Evolutionary conservation across 2,329 filamentous ascomycete genomes (phyloP), one percentile per base, ranked within the genome.

Genomic region (Pestalotiopsis fici): DNA sequence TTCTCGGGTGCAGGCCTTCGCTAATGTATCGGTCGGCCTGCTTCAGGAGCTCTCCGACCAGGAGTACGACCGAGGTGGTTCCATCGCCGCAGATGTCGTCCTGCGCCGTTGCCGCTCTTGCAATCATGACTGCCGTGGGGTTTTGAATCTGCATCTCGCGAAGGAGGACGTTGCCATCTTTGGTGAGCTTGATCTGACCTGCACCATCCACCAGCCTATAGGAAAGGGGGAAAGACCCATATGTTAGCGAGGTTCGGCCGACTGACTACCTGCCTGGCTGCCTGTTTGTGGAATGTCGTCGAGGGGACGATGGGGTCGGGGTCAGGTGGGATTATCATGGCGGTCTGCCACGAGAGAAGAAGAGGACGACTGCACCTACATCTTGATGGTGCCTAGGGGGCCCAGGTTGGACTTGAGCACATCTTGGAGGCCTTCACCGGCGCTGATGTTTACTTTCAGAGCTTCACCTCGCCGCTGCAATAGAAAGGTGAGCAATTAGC

Each of bases 71-170:
- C 59, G 94, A 98, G 55, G 96, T 99, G 75, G 96, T 99, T 77
- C 96, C 96, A 81, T 99, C 96, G 77, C 96, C 96, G 74, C 94
- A 97, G 75, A 99, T 99, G 77, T 99, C 96, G 81, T 99, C 96
- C 81, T 99, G 95, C 73, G 96, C 96, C 47, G 96, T 99, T 67
- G 96, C 96, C 76, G 95, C 94, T 78, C 89, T 84, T 67, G 89
- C 89, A 79, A 91, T 91, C 89, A 91, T 91, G 70, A 96, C 96
- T 72, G 96, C 96, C 43, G 96, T 99, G 31, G 96, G 96, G 82
- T 98, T 98, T 84, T 98, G 95, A 79, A 98, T 98, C 90, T 98
- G 95, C 89, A 91, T 91, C 80, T 92, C 90, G 75, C 90, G 85
- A 71, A 91, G 82, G 28, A 91, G 85, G 69, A 98, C 95, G 77